These are phyloP conservation scores for Sabuloglossum arenarium DNA, from an alignment of 495 filamentous ascomycete species.

Conservation along the genomic window DNA sequence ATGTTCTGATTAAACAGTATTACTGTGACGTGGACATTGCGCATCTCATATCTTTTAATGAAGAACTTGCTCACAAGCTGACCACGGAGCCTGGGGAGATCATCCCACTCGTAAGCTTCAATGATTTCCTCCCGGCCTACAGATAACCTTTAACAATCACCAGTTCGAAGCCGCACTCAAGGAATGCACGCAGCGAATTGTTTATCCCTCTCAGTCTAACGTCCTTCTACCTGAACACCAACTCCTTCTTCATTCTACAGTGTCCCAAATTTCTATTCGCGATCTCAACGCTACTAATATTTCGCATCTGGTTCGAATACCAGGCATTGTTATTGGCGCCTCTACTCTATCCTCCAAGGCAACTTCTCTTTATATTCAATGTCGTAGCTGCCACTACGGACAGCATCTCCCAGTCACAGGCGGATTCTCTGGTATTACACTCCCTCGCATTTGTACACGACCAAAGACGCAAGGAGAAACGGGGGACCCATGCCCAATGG, in stretches of 20 bases:
- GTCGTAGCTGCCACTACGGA: constrained; percentile 61
- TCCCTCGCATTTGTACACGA: constrained; percentile 59
- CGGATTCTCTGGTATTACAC: constrained; percentile 67
- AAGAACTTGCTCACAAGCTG: constrained; percentile 82
- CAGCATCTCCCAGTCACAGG: constrained; percentile 53
- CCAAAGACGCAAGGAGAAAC: constrained; percentile 33
- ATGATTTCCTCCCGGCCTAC: neutral
- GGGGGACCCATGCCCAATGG: constrained; percentile 61
- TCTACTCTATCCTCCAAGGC: constrained; percentile 94
- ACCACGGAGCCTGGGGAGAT: constrained; percentile 81
- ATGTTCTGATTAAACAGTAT: constrained; percentile 85
- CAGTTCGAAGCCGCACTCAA: constrained; percentile 85
- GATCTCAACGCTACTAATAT: constrained; percentile 85
- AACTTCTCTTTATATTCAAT: constrained; percentile 68
- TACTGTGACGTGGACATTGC: constrained; percentile 95
- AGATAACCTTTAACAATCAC: constrained; percentile 3
- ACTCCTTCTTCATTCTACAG: constrained; percentile 81
- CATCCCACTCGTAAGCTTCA: constrained; percentile 55
- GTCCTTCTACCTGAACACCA: constrained; percentile 73
- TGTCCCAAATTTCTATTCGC: constrained; percentile 79
- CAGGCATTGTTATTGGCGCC: constrained; percentile 93
- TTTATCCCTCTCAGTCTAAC: constrained; percentile 53
- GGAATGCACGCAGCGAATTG: constrained; percentile 79
- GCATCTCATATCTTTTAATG: constrained; percentile 90
- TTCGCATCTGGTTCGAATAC: constrained; percentile 84